A percentile compares a stretch with the other conserved stretches of the same genome.
These are phyloP conservation scores for Mycena filopes DNA, from an alignment of 768 basidiomycete genomes.

Conservation along the genomic window DNA sequence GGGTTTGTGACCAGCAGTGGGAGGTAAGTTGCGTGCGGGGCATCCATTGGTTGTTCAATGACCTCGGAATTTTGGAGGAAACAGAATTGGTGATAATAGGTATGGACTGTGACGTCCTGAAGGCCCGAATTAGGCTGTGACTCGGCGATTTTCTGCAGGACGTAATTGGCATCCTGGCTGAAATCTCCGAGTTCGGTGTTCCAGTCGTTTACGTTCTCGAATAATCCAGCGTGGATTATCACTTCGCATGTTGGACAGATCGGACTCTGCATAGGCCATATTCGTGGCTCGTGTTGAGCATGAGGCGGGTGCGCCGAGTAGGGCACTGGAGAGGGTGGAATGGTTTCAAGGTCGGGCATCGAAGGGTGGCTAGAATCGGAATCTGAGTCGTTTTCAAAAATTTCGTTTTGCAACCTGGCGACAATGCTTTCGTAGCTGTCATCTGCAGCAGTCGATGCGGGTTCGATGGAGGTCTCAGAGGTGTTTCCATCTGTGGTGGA, in stretches of 20 bases:
- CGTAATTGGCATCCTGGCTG: background rate
- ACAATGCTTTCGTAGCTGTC: background rate
- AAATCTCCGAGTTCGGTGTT: background rate
- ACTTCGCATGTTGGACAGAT: slow-evolving; percentile 10
- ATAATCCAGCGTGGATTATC: background rate
- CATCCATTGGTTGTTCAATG: no score
- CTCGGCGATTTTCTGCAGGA: background rate
- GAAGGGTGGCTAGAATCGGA: background rate
- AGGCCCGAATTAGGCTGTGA: background rate
- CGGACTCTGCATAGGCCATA: no score
- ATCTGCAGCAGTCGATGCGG: background rate
- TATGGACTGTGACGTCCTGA: slow-evolving; percentile 8
- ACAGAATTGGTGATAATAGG: no score
- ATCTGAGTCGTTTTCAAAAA: background rate
- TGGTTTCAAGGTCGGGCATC: background rate
- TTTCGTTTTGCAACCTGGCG: background rate
- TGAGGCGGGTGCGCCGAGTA: background rate
- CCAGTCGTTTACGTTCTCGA: background rate
- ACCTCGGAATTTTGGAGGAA: no score
- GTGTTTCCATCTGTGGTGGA: background rate
- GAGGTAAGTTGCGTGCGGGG: no score
- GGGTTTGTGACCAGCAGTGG: background rate
- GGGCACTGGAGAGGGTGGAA: background rate
- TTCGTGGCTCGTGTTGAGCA: no score
- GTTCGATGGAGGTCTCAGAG: background rate